Evolutionary conservation across 2,329 filamentous ascomycete species (phyloP), one percentile per base, ranked within the genome.

Genomic region (Ceratocystiopsis sp.): DNA sequence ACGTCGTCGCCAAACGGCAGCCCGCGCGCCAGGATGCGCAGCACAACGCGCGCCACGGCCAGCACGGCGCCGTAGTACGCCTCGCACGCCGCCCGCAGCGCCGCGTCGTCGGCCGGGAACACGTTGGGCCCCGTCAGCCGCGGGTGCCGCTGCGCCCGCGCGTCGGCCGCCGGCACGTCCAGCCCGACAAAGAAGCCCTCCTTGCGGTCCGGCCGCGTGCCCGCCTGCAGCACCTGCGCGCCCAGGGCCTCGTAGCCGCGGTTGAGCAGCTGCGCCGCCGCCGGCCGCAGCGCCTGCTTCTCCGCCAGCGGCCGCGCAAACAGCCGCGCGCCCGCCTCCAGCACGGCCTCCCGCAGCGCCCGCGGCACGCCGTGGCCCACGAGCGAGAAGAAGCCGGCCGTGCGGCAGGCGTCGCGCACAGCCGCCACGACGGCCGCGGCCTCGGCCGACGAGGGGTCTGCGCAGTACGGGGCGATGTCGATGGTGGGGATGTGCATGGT

Each of bases 211-310:
- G 66, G 66, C 25, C 59, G 55, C 5, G 59, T 57, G 14, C 58
- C 61, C 13, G 60, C 56, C 48, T 70, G 65, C 11, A 68, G 53
- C 2, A 60, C 62, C 47, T 71, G 66, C 3, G 59, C 61, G 7
- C 61, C 57, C 2, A 69, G 54, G 37, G 65, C 55, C 49, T 72
- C 68, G 49, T 71, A 72, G 17, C 68, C 68, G 40, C 68, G 59
- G 49, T 68, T 64, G 35, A 52, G 38, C 15, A 46, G 33, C n/a
- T n/a, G n/a, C 9, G 37, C 13, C 13, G 46, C 44, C 2, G 48
- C 40, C 38, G 50, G 50, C 11, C 55, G 57, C 10, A 67, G 54
- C 46, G 59, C 58, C 19, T 60, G 57, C 52, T 71, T 72, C 38
- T 62, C 61, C 18, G 63, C 59, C 2, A 62, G 50, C 0, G 66